phyloP scores from a whole-genome alignment of 108 stramenopile species.

The Nitzschia inconspicua region DNA sequence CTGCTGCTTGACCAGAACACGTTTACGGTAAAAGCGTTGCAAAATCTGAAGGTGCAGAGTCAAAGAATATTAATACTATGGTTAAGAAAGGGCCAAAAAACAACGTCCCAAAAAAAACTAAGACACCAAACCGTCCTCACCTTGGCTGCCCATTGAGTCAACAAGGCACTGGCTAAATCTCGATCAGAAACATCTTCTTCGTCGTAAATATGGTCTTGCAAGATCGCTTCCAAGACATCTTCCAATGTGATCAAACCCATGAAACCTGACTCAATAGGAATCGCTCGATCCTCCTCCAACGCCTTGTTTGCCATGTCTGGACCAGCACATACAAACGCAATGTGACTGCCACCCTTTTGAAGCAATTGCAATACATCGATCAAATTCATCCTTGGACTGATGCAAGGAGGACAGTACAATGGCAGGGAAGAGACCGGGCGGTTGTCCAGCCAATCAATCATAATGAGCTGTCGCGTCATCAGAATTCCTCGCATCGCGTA shows the following conservation, averaged over 20 bases:
- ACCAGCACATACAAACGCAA: slow-evolving; percentile 65
- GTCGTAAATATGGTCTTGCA: slow-evolving; percentile 59
- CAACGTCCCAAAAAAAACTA: too few relatives aligned
- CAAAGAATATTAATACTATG: too few relatives aligned
- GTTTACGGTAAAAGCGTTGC: too few relatives aligned
- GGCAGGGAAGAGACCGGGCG: slow-evolving; percentile 44
- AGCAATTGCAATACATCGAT: slow-evolving; percentile 45
- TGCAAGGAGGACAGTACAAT: slow-evolving; percentile 45
- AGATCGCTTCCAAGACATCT: slow-evolving; percentile 54
- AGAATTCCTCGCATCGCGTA: slow-evolving; percentile 49
- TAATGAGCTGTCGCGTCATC: slow-evolving; percentile 59
- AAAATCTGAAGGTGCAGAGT: too few relatives aligned
- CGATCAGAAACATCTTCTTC: slow-evolving; percentile 49
- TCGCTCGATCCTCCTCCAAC: slow-evolving; percentile 19
- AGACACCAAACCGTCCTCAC: too few relatives aligned
- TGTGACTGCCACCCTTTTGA: slow-evolving; percentile 40
- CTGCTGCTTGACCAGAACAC: too few relatives aligned
- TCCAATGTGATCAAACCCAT: slow-evolving; percentile 67
- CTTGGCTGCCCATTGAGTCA: slow-evolving; percentile 54
- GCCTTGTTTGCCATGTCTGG: slow-evolving; percentile 58
- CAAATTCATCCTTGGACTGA: slow-evolving; percentile 51
- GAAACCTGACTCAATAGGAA: slow-evolving; percentile 44
- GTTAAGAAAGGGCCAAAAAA: too few relatives aligned
- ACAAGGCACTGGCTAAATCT: slow-evolving; percentile 33
- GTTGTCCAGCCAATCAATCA: slow-evolving; percentile 62